Evolutionary conservation across 345 rosid species (phyloP).

Genomic region (Eucalyptus curtisii): DNA sequence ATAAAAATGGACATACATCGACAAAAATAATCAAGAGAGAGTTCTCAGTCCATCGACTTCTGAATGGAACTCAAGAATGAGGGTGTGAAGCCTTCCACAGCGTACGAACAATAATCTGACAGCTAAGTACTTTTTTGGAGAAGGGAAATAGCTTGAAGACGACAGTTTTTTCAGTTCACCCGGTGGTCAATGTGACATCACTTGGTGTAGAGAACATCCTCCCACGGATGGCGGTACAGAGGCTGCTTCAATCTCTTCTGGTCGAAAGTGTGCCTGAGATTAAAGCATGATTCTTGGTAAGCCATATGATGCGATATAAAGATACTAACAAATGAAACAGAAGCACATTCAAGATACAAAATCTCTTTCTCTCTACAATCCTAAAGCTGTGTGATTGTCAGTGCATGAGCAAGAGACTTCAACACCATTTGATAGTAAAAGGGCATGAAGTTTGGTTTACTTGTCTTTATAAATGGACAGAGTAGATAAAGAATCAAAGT

Average conservation of each 20-base stretch:
- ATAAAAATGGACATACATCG: neutral
- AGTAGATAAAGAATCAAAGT: neutral
- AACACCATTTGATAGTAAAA: neutral
- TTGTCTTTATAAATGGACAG: neutral
- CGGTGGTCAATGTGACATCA: slow-evolving; percentile 6
- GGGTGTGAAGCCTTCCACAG: neutral
- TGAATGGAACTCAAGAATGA: neutral
- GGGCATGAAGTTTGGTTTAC: neutral
- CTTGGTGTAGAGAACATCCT: slow-evolving; percentile 97
- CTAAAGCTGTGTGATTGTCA: neutral
- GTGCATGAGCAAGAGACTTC: neutral
- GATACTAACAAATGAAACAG: neutral
- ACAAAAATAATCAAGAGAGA: neutral
- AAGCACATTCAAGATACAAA: neutral
- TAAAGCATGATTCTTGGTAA: neutral
- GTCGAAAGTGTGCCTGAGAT: slow-evolving; percentile 77
- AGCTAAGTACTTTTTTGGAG: neutral
- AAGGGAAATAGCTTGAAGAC: neutral
- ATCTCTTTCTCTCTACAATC: neutral
- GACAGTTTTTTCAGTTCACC: neutral
- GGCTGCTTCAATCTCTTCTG: slow-evolving; percentile 98
- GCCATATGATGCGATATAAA: neutral
- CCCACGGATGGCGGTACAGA: slow-evolving; percentile 95
- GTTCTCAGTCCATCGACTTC: neutral
- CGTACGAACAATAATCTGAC: neutral